A percentile compares a stretch with the other conserved stretches of the same genome.
Conservation (phyloP, 1,139 yeast genomes). For the Hyphopichia khmerensis region DNA sequence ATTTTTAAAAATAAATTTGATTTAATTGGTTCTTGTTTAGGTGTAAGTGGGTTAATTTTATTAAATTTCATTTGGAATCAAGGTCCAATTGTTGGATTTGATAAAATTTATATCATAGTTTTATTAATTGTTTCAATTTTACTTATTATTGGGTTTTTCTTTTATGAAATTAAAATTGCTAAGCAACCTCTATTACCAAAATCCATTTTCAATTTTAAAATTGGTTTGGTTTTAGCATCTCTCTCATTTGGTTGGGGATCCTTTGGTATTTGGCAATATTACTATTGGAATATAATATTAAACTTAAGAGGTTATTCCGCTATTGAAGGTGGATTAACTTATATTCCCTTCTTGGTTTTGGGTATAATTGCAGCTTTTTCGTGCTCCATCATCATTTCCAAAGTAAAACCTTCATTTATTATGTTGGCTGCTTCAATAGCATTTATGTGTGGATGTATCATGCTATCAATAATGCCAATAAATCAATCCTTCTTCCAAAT, state of each 20-base stretch:
- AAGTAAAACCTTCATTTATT: constrained; percentile 44
- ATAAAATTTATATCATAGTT: constrained; percentile 42
- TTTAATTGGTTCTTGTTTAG: constrained; percentile 44
- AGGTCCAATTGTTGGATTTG: constrained; percentile 56
- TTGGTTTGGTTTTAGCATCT: constrained; percentile 35
- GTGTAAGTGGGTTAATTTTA: constrained; percentile 46
- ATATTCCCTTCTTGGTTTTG: constrained; percentile 44
- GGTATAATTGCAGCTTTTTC: constrained; percentile 48
- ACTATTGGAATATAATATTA: constrained; percentile 41
- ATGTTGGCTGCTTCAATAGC: constrained; percentile 43
- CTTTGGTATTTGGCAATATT: constrained; percentile 53
- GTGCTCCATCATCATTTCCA: constrained; percentile 42
- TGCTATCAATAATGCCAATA: constrained; percentile 50
- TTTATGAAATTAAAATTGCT: constrained; percentile 25
- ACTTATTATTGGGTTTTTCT: constrained; percentile 30
- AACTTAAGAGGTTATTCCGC: constrained; percentile 47
- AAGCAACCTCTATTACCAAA: constrained; percentile 46
- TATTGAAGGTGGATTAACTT: constrained; percentile 41
- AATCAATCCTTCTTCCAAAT: constrained; percentile 47
- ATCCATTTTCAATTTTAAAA: constrained; percentile 35
- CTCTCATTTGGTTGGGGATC: constrained; percentile 57
- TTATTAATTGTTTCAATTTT: constrained; percentile 41
- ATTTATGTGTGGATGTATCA: constrained; percentile 46
- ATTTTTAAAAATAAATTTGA: constrained; percentile 27
- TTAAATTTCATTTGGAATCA: constrained; percentile 56